A percentile compares a stretch with the other conserved stretches of the same genome.
Conservation (phyloP, 495 filamentous ascomycete species). For the Staphylotrichum longicolle region DNA sequence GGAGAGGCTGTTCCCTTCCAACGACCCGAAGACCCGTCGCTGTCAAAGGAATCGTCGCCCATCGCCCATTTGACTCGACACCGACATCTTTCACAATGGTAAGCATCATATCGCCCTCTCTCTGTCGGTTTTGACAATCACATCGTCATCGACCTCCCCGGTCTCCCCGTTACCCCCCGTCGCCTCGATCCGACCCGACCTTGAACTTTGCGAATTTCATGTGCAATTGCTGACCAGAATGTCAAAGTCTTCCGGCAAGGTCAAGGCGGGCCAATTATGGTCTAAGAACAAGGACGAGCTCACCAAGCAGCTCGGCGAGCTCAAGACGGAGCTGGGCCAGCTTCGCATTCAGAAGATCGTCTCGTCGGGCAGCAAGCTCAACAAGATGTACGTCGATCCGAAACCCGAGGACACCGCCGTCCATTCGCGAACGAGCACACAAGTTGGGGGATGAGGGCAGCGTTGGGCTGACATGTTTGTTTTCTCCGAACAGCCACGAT, state of each 20-base stretch:
- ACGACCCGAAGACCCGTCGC: slow-evolving; percentile 33
- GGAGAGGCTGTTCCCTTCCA: slow-evolving; percentile 29
- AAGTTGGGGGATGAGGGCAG: slow-evolving; percentile 17
- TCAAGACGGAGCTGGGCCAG: slow-evolving; percentile 91
- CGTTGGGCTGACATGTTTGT: slow-evolving; percentile 24
- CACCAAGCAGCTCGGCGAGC: slow-evolving; percentile 80
- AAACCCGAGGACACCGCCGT: slow-evolving; percentile 8
- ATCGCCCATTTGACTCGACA: slow-evolving; percentile 37
- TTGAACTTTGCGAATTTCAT: slow-evolving; percentile 1
- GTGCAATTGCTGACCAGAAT: slow-evolving; percentile 32
- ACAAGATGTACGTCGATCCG: slow-evolving; percentile 78
- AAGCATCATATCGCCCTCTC: slow-evolving; percentile 15
- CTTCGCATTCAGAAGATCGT: slow-evolving; percentile 97
- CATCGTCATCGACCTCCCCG: neutral
- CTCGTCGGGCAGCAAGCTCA: slow-evolving; percentile 88
- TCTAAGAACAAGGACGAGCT: slow-evolving; percentile 98
- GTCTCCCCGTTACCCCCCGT: neutral
- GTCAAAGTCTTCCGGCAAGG: slow-evolving; percentile 78
- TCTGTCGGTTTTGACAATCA: slow-evolving; percentile 3
- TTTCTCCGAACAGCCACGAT: slow-evolving; percentile 70
- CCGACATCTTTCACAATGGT: slow-evolving; percentile 34
- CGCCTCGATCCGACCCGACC: slow-evolving; percentile 1
- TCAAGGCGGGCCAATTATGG: slow-evolving; percentile 95
- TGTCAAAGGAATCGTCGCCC: slow-evolving; percentile 33
- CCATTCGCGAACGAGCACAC: slow-evolving; percentile 2